Evolutionary conservation across 495 filamentous ascomycete genomes (phyloP), one percentile per base, ranked within the genome.

Genomic region (Acidiella bohemica): DNA sequence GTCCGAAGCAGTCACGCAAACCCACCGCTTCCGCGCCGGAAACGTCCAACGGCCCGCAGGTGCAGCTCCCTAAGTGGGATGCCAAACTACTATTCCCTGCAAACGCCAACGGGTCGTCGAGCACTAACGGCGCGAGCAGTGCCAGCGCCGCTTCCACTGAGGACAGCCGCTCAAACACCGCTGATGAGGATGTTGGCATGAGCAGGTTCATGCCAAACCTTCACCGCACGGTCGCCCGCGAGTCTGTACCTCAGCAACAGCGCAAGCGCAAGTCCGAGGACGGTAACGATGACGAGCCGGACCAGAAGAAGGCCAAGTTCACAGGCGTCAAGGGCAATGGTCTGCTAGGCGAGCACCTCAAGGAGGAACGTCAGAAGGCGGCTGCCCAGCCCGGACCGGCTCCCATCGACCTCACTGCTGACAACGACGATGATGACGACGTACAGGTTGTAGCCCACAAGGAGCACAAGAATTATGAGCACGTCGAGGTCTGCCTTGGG

Each of bases 401-500:
- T 30, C 49, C 54, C 6, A 47, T 86, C 27, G 79, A 85, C 53
- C 54, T 84, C 50, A 84, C 80, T 3, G 63, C 65, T 35, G 17
- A 43, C 20, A 29, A 47, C 33, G 27, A 28, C 16, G 35, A 51
- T 33, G 39, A 42, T 50, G 34, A 27, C 4, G 35, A 16, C n/a
- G 17, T 24, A 7, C 53, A 51, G 27, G 72, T 70, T 19, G 79
- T 8, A 8, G 25, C 25, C 25, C 7, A 7, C 31, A 33, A 81
- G 26, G 71, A 73, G 26, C n/a, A n/a, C n/a, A n/a, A n/a, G 64
- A 78, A 11, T 34, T 71, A 58, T 9, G 44, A 39, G 17, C 62
- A 69, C 14, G 70, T 78, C 50, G 76, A 84, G 50, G 80, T 95
- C 19, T 95, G 90, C 60, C 86, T 83, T 54, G 90, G 90, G 6